Evolutionary conservation across 352 stramenopile genomes (phyloP).

Genomic region (Globisporangium nunn): DNA sequence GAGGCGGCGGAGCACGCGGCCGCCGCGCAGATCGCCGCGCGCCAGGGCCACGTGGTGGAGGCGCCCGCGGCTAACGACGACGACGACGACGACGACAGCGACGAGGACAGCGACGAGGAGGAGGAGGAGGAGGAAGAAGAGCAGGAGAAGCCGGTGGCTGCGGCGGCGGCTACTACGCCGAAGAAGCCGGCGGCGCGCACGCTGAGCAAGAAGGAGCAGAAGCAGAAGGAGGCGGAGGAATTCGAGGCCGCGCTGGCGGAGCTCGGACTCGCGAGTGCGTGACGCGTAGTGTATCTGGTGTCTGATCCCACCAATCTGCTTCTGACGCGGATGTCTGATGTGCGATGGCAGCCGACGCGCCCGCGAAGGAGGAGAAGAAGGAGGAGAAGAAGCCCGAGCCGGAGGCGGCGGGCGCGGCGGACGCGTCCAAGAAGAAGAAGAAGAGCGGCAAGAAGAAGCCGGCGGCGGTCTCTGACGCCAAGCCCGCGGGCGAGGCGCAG

Average conservation of each 20-base stretch:
- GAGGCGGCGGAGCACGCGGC: slow-evolving; percentile 27
- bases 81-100: slow-evolving; percentile 32
- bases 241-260: slow-evolving; percentile 58
- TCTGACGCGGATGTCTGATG: neutral
- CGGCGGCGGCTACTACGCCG: slow-evolving; percentile 8
- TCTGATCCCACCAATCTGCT: too few relatives aligned
- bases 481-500: slow-evolving; percentile 16
- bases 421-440: slow-evolving; percentile 54
- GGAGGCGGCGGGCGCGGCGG: slow-evolving; percentile 17
- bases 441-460: slow-evolving; percentile 56
- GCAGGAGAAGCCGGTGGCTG: slow-evolving; percentile 12
- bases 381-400: slow-evolving; percentile 30
- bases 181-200: slow-evolving; percentile 35
- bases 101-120: slow-evolving; percentile 34
- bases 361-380: slow-evolving; percentile 31
- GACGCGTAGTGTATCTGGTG: neutral
- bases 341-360: neutral
- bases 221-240: slow-evolving; percentile 70
- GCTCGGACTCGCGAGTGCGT: slow-evolving; percentile 49
- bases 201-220: slow-evolving; percentile 80
- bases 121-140: slow-evolving; percentile 36
- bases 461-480: slow-evolving; percentile 3
- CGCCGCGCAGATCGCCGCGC: slow-evolving; percentile 11
- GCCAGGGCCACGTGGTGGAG: slow-evolving; percentile 21
- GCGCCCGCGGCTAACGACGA: slow-evolving; percentile 25